A percentile compares a stretch with the other conserved stretches of the same genome.
Evolutionary conservation across 345 rosid species (phyloP).

Genomic region (Moricandia moricandioides): DNA sequence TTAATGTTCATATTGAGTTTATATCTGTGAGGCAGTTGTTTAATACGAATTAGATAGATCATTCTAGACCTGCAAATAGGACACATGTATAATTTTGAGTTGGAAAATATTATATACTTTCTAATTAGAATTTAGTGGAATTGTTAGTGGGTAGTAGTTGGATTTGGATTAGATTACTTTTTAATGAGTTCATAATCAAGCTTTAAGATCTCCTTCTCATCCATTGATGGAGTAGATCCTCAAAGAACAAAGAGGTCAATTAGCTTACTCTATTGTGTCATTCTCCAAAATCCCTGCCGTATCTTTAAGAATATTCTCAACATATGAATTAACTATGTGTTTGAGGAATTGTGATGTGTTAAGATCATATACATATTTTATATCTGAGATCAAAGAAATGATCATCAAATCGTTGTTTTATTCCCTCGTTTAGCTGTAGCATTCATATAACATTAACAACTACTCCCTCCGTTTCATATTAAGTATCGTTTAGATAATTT

Average conservation of each 20-base stretch:
- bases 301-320: constrained; percentile 26
- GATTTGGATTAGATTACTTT: constrained; percentile 34
- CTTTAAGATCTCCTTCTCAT: constrained; percentile 37
- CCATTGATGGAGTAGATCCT: constrained; percentile 34
- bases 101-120: neutral
- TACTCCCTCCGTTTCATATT: too few species aligned
- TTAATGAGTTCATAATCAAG: constrained; percentile 25
- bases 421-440: neutral
- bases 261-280: constrained; percentile 33
- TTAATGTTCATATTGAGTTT: neutral
- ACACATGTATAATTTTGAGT: constrained; percentile 26
- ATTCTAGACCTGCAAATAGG: constrained; percentile 26
- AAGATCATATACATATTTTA: neutral
- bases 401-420: neutral
- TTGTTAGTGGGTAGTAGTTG: constrained; percentile 40
- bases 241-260: constrained; percentile 31
- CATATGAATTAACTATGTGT: constrained; percentile 5
- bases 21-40: constrained; percentile 1
- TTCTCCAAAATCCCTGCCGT: constrained; percentile 11
- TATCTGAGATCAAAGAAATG: neutral
- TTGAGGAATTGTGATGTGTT: neutral
- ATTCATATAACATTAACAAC: neutral
- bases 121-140: constrained; percentile 24
- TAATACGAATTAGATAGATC: constrained; percentile 9
- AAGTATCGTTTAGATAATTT: too few species aligned